These are phyloP conservation scores for Phytophthora brassicae DNA, from an alignment of 352 stramenopile genomes.

Conservation along the genomic window DNA sequence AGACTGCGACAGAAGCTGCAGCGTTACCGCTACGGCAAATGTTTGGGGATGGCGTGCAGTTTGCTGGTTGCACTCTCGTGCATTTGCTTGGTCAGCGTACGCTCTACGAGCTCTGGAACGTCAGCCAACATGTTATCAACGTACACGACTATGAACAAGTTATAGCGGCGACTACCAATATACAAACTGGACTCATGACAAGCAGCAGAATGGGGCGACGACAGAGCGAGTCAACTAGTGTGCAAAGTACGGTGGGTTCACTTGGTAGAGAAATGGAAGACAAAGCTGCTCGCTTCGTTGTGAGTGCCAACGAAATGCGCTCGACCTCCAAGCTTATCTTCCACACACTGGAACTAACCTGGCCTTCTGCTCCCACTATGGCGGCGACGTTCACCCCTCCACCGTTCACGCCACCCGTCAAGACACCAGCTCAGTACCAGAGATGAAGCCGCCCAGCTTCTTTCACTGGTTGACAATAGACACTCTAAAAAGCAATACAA, in stretches of 20 bases:
- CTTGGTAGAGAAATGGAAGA: conserved; percentile 56
- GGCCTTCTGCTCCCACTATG: conserved; percentile 13
- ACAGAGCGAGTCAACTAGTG: conserved; percentile 10
- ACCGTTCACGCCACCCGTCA: conserved; percentile 28
- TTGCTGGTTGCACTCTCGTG: conserved; percentile 59
- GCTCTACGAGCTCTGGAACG: conserved; percentile 64
- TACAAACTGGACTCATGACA: conserved; percentile 9
- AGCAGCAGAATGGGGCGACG: conserved; percentile 22
- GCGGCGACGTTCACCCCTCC: conserved; percentile 28
- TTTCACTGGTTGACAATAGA: conserved; percentile 8
- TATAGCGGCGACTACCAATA: conserved; percentile 18
- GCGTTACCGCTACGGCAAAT: conserved; percentile 31
- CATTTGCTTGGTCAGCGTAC: conserved; percentile 57
- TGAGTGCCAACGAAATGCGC: conserved; percentile 42
- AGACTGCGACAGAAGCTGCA: not conserved
- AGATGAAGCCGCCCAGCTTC: conserved; percentile 4
- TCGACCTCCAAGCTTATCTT: conserved; percentile 39
- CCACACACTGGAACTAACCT: conserved; percentile 42
- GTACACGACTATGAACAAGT: conserved; percentile 37
- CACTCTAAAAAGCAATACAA: conserved; percentile 9
- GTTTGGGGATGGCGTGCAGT: conserved; percentile 62
- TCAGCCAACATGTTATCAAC: conserved; percentile 57
- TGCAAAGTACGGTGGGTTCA: conserved; percentile 30
- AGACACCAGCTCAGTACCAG: conserved; percentile 8
- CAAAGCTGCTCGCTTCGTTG: conserved; percentile 40